Conservation (phyloP, 352 stramenopile species). For the Hyphochytrium catenoides region DNA sequence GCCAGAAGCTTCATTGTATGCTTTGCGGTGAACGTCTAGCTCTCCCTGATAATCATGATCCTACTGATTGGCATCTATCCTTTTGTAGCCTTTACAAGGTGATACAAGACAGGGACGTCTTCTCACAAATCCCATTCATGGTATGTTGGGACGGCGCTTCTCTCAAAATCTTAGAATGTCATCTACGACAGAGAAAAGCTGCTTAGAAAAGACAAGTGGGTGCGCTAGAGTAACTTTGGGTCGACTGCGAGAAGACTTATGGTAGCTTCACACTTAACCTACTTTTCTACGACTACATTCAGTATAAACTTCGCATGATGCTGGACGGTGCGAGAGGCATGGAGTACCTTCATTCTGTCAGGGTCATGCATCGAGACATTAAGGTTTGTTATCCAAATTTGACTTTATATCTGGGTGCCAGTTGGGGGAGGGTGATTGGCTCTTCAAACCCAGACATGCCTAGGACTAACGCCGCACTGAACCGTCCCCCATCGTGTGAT, state of each 20-base stretch:
- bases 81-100: constrained; percentile 47
- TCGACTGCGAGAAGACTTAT: background rate
- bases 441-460: too few relatives aligned
- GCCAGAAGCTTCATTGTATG: too few relatives aligned
- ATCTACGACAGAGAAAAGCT: too few relatives aligned
- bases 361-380: constrained; percentile 66
- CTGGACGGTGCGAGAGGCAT: constrained; percentile 59
- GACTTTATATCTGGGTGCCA: constrained; percentile 1
- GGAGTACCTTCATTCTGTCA: constrained; percentile 56
- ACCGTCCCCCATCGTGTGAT: too few relatives aligned
- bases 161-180: too few relatives aligned
- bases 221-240: background rate
- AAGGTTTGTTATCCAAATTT: constrained; percentile 21
- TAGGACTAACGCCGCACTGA: too few relatives aligned
- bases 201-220: background rate
- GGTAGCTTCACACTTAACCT: too few relatives aligned
- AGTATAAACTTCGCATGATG: constrained; percentile 74
- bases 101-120: constrained; percentile 54
- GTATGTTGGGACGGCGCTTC: too few relatives aligned
- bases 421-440: background rate
- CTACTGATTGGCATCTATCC: too few relatives aligned
- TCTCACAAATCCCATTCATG: constrained; percentile 65
- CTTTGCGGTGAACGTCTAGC: too few relatives aligned
- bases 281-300: too few relatives aligned
- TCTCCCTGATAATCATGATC: too few relatives aligned